Conservation (phyloP, 768 basidiomycete genomes). For the Amanita jacksonii region DNA sequence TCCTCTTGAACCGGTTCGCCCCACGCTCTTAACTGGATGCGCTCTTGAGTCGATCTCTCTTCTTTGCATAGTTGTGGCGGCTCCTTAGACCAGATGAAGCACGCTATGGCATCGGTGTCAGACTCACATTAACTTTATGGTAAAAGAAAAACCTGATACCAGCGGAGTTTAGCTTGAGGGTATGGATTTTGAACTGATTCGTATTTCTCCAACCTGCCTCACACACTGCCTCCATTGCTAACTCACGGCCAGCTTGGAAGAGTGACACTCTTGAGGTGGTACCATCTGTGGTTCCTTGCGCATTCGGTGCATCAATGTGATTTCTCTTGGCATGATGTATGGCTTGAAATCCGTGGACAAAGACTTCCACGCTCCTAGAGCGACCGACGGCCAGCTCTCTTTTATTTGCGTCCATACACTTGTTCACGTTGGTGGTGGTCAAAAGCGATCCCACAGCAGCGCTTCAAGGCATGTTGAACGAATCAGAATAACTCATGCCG, state of each 20-base stretch:
- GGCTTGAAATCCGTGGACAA: constrained; percentile 2
- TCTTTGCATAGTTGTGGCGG: neutral
- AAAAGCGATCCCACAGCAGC: neutral
- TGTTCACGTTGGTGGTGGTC: neutral
- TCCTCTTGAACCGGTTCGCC: constrained; percentile 20
- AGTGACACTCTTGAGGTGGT: neutral
- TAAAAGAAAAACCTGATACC: neutral
- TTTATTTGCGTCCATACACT: neutral
- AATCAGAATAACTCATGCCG: neutral
- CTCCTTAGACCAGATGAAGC: constrained; percentile 5
- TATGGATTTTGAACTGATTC: neutral
- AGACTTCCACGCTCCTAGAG: neutral
- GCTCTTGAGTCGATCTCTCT: neutral
- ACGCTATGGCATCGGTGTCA: constrained; percentile 2
- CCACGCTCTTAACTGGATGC: constrained; percentile 27
- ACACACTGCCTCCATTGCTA: neutral
- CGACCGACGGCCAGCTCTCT: neutral
- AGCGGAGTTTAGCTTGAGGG: neutral
- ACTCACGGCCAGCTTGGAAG: neutral
- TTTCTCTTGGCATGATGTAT: too few relatives aligned
- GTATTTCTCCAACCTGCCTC: neutral
- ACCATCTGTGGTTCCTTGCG: neutral
- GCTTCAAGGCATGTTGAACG: neutral
- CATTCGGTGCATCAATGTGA: too few relatives aligned
- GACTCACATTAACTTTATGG: neutral